phyloP scores from a whole-genome alignment of 495 filamentous ascomycete species.

The Aspergillus conjunctus region DNA sequence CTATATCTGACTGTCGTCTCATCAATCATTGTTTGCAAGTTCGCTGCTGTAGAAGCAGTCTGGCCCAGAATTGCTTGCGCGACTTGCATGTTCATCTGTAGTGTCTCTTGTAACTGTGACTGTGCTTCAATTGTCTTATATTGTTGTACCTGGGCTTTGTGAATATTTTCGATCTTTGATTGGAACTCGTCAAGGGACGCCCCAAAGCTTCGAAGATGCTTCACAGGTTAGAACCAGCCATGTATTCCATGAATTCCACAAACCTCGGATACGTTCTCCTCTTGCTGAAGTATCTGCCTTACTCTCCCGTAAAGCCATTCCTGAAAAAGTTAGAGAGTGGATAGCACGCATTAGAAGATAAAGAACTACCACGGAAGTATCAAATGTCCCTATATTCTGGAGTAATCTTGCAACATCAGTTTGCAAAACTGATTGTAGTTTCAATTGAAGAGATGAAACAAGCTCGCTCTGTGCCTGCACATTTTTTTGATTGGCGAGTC shows the following conservation, averaged over 20 bases:
- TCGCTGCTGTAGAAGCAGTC: slow-evolving; percentile 38
- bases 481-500: slow-evolving; percentile 30
- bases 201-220: slow-evolving; percentile 45
- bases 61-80: slow-evolving; percentile 45
- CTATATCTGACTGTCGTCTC: slow-evolving; percentile 41
- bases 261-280: slow-evolving; percentile 38
- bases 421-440: slow-evolving; percentile 32
- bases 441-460: slow-evolving; percentile 30
- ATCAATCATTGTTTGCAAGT: slow-evolving; percentile 45
- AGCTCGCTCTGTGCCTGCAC: slow-evolving; percentile 34
- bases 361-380: slow-evolving; percentile 34
- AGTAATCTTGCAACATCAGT: slow-evolving; percentile 30
- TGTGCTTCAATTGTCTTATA: slow-evolving; percentile 37
- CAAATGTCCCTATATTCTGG: slow-evolving; percentile 35
- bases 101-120: slow-evolving; percentile 36
- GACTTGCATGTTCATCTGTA: slow-evolving; percentile 37
- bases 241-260: slow-evolving; percentile 3
- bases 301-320: slow-evolving; percentile 39
- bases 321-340: slow-evolving; percentile 22
- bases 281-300: slow-evolving; percentile 35
- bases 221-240: slow-evolving; percentile 20
- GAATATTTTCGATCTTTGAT: slow-evolving; percentile 37
- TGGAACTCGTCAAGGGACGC: slow-evolving; percentile 39
- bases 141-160: slow-evolving; percentile 42
- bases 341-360: too few species aligned